A percentile compares a stretch with the other conserved stretches of the same genome.
Evolutionary conservation across 345 rosid species (phyloP).

Genomic region (Sonneratia alba): DNA sequence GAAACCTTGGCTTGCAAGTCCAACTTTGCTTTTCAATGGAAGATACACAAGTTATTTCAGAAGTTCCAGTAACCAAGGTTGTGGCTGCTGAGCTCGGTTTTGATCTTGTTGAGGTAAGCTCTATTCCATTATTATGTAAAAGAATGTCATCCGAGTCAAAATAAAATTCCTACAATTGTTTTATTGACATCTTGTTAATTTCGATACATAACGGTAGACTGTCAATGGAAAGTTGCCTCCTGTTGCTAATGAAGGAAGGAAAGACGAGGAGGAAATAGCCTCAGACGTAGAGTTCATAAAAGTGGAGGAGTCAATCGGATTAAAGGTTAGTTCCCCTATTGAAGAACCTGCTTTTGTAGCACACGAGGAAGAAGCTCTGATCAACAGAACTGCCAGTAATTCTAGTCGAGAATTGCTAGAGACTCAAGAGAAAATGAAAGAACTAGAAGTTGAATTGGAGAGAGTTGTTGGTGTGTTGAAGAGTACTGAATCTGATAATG

Average conservation of each 20-base stretch:
- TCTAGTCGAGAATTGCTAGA: conserved; percentile 65
- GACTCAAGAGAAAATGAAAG: conserved; percentile 75
- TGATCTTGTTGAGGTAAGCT: conserved; percentile 42
- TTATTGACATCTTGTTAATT: not conserved
- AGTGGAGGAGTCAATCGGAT: conserved; percentile 54
- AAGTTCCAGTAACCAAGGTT: conserved; percentile 41
- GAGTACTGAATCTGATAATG: conserved; percentile 58
- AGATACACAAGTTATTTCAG: conserved; percentile 37
- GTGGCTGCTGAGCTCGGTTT: conserved; percentile 27
- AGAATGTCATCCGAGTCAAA: not conserved
- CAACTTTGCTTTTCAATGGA: conserved; percentile 37
- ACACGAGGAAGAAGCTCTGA: conserved; percentile 18
- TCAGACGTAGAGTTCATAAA: conserved; percentile 84
- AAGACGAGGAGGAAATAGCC: conserved; percentile 71
- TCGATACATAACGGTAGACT: conserved; percentile 25
- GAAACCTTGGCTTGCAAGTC: not conserved
- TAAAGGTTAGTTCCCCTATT: conserved; percentile 36
- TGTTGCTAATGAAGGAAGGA: conserved; percentile 38
- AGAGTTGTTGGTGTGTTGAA: conserved; percentile 58
- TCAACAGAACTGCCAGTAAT: conserved; percentile 44
- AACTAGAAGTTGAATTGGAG: conserved; percentile 67
- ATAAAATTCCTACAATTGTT: not conserved
- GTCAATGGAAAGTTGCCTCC: conserved; percentile 39
- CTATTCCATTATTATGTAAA: not conserved
- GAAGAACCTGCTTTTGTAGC: conserved; percentile 16